Conservation (phyloP, 202 grass and related monocot genomes). For the Carex sylvatica region DNA sequence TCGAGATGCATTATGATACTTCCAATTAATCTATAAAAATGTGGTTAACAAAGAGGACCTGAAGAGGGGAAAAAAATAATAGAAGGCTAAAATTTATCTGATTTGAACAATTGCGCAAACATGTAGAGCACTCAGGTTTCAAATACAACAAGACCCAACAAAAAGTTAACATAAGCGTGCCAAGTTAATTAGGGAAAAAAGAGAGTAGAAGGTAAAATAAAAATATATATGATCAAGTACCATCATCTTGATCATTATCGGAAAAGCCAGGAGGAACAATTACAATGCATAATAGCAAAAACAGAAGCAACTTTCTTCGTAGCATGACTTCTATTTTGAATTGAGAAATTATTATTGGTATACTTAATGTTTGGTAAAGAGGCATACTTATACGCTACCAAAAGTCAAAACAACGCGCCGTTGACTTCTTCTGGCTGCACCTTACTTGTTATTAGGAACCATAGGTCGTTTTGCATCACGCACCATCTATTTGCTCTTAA, state of each 20-base stretch:
- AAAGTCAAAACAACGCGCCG: neutral
- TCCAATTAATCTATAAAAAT: neutral
- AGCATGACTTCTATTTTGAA: neutral
- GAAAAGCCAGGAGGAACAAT: slow-evolving; percentile 3
- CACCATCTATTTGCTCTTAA: neutral
- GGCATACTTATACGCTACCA: neutral
- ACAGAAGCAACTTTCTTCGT: slow-evolving; percentile 10
- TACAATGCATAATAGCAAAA: slow-evolving; percentile 8
- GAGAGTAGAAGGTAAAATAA: neutral
- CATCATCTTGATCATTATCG: slow-evolving; percentile 12
- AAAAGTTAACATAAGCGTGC: neutral
- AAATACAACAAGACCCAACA: neutral
- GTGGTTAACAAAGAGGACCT: neutral
- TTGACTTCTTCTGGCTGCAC: neutral
- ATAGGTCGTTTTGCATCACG: neutral
- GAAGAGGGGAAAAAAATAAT: neutral
- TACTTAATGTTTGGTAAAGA: neutral
- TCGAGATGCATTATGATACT: neutral
- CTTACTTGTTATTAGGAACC: neutral
- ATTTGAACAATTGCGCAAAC: slow-evolving; percentile 7
- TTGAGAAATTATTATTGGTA: neutral
- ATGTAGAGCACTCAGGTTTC: neutral
- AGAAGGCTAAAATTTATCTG: neutral
- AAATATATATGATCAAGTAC: slow-evolving; percentile 3
- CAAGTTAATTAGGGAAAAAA: neutral